phyloP scores from a whole-genome alignment of 331 rosid species.

The Rosa hybrid region DNA sequence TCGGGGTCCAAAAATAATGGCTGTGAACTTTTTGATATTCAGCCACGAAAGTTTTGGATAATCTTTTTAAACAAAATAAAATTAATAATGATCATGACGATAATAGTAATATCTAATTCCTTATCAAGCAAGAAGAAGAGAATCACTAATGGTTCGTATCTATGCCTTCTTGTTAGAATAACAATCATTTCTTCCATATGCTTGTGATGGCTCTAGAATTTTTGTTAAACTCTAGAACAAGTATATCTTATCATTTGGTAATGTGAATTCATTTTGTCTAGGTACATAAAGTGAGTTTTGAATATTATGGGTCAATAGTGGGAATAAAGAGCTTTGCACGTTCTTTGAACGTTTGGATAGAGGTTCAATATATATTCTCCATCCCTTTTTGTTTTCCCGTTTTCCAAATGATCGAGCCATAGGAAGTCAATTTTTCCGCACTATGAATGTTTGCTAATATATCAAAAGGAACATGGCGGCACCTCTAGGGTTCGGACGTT shows the following conservation, averaged over 20 bases:
- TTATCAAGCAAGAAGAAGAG: neutral
- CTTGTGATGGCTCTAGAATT: neutral
- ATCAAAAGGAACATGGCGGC: neutral
- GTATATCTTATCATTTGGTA: neutral
- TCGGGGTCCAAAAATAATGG: slow-evolving; percentile 37
- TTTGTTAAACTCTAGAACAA: neutral
- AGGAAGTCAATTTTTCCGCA: neutral
- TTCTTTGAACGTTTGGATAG: slow-evolving; percentile 19
- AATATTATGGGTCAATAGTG: slow-evolving; percentile 16
- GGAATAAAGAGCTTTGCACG: neutral
- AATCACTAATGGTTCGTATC: neutral
- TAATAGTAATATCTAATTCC: neutral
- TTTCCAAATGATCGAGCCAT: neutral
- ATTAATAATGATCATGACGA: neutral
- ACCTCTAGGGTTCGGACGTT: neutral
- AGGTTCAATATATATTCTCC: slow-evolving; percentile 13
- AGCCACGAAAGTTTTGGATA: slow-evolving; percentile 3
- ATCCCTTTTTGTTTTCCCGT: neutral
- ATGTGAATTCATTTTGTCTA: slow-evolving; percentile 2
- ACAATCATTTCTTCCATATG: neutral
- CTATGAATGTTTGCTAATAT: neutral
- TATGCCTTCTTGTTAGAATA: neutral
- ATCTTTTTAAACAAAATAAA: slow-evolving; percentile 2
- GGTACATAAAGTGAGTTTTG: neutral
- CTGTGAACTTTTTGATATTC: slow-evolving; percentile 20